Conservation (phyloP, 768 basidiomycete genomes). For the Calocera cornea region DNA sequence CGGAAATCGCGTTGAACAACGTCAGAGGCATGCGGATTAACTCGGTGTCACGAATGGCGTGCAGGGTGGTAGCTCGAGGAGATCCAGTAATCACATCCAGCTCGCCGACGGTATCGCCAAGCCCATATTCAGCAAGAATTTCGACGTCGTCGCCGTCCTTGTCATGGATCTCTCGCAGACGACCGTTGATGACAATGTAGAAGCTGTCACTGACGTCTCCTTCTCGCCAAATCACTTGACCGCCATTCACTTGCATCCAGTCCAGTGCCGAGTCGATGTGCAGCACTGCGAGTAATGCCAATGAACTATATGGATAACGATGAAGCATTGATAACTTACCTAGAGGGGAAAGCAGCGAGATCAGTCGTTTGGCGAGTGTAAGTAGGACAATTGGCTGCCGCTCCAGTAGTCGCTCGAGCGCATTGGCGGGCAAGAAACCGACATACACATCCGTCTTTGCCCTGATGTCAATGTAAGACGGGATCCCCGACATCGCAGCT, state of each 20-base stretch:
- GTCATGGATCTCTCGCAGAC: constrained; percentile 79
- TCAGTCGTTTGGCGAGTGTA: constrained; percentile 89
- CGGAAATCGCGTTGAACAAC: constrained; percentile 92
- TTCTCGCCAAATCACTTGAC: constrained; percentile 88
- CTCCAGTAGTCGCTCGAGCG: constrained; percentile 81
- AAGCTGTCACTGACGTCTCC: constrained; percentile 87
- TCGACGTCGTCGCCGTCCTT: constrained; percentile 59
- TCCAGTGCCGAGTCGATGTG: constrained; percentile 95
- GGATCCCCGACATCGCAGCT: constrained; percentile 83
- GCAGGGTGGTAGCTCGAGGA: constrained; percentile 74
- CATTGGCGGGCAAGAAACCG: constrained; percentile 79
- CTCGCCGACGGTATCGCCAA: constrained; percentile 94
- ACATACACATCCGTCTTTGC: constrained; percentile 99
- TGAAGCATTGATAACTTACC: constrained; percentile 31
- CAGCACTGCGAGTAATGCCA: constrained; percentile 46
- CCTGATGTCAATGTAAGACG: constrained; percentile 91
- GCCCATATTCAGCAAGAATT: constrained; percentile 87
- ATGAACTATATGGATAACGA: not conserved
- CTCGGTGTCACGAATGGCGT: constrained; percentile 96
- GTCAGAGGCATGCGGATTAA: constrained; percentile 94
- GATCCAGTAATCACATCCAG: constrained; percentile 93
- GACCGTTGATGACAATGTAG: constrained; percentile 96
- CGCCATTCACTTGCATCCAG: constrained; percentile 95
- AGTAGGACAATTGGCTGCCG: constrained; percentile 89
- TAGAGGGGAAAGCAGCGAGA: constrained; percentile 85